Conservation (phyloP, 179 eudicot genomes). For the Silene noctiflora region DNA sequence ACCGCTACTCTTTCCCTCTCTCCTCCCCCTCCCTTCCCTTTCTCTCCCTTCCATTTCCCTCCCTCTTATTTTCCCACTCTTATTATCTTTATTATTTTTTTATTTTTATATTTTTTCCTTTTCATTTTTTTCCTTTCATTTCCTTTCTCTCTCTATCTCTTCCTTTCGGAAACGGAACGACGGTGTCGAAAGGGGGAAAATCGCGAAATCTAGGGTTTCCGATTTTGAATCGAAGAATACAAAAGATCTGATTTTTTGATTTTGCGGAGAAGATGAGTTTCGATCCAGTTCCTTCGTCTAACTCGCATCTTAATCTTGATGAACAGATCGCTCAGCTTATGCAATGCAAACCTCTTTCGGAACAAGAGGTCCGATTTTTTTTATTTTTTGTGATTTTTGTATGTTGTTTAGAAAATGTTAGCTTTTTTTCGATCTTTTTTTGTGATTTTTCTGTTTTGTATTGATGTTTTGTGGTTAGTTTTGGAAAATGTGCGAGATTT, state of each 20-base stretch:
- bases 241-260: background rate
- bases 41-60: background rate
- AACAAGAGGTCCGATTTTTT: constrained; percentile 48
- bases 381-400: background rate
- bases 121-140: background rate
- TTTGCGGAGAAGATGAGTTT: constrained; percentile 42
- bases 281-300: constrained; percentile 55
- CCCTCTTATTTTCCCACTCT: background rate
- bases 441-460: background rate
- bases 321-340: constrained; percentile 86
- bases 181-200: constrained; percentile 19
- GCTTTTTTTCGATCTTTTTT: background rate
- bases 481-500: background rate
- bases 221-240: background rate
- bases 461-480: background rate
- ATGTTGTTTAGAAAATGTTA: background rate
- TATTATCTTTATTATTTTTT: background rate
- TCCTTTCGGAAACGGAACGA: constrained; percentile 11
- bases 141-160: background rate
- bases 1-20: constrained; percentile 6
- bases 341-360: constrained; percentile 93
- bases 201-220: constrained; percentile 17
- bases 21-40: background rate
- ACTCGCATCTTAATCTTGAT: constrained; percentile 64
- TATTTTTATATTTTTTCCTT: background rate